Conservation (phyloP, 129 eudicot species). For the Flaveria linearis region DNA sequence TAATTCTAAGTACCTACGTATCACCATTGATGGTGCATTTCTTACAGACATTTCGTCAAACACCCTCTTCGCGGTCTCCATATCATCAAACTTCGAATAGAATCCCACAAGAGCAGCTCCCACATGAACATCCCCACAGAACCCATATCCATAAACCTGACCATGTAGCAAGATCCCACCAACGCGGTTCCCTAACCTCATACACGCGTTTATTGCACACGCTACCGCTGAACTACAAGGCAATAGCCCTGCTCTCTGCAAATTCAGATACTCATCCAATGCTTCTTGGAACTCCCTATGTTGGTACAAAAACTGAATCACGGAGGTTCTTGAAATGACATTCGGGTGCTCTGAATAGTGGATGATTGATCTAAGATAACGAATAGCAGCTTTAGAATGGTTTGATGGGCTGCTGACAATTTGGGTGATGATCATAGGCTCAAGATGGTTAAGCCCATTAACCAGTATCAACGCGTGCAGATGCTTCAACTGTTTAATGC, state of each 20-base stretch:
- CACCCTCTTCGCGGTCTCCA: slow-evolving; percentile 29
- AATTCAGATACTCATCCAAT: slow-evolving; percentile 19
- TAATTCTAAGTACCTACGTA: slow-evolving; percentile 33
- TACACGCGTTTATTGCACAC: too few species aligned
- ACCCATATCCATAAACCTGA: slow-evolving; percentile 42
- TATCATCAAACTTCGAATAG: neutral
- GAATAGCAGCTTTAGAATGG: neutral
- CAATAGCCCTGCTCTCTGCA: neutral
- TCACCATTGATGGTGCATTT: slow-evolving; percentile 36
- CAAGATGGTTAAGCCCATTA: slow-evolving; percentile 35
- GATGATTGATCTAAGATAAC: slow-evolving; percentile 24
- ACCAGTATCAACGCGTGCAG: slow-evolving; percentile 29
- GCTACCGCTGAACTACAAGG: too few species aligned
- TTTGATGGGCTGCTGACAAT: slow-evolving; percentile 5
- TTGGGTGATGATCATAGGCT: slow-evolving; percentile 32
- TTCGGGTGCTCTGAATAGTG: slow-evolving; percentile 23
- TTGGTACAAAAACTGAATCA: slow-evolving; percentile 29
- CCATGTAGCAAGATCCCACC: slow-evolving; percentile 20
- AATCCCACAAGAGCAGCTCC: slow-evolving; percentile 40
- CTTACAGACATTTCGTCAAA: slow-evolving; percentile 41
- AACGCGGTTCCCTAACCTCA: too few species aligned
- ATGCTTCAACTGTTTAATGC: slow-evolving; percentile 30
- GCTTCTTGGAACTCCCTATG: slow-evolving; percentile 27
- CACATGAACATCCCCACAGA: slow-evolving; percentile 41
- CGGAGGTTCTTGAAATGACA: slow-evolving; percentile 21